phyloP scores from a whole-genome alignment of 768 basidiomycete species.

The Leccinellum luteum region DNA sequence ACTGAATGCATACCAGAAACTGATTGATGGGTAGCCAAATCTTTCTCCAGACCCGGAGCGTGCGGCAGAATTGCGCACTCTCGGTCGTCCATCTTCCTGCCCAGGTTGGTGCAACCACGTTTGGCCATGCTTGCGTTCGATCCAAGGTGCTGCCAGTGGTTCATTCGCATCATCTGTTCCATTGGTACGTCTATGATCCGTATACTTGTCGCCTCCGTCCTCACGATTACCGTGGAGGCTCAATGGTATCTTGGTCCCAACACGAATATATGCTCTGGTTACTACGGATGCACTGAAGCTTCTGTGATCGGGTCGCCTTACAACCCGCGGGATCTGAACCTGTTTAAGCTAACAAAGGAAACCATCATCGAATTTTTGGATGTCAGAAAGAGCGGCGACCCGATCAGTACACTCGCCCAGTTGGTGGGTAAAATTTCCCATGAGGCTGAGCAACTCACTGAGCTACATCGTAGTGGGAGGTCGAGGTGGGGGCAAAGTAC shows the following conservation, averaged over 20 bases:
- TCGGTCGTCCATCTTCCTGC: conserved; percentile 13
- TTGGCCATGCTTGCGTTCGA: conserved; percentile 13
- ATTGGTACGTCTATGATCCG: conserved; percentile 2
- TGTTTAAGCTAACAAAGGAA: not conserved
- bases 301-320: no score
- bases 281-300: no score
- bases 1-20: not conserved
- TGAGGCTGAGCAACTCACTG: not conserved
- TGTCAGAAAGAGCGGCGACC: no score
- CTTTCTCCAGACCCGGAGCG: conserved; percentile 5
- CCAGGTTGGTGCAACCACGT: conserved; percentile 12
- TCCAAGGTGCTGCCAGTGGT: conserved; percentile 8
- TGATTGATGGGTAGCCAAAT: not conserved
- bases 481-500: conserved; percentile 11
- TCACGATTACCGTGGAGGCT: conserved; percentile 3
- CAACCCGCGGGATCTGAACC: conserved; percentile 5
- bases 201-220: not conserved
- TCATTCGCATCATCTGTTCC: conserved; percentile 10
- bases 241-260: conserved; percentile 13
- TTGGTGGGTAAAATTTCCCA: not conserved
- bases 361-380: no score
- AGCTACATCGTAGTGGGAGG: conserved; percentile 17
- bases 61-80: conserved; percentile 7
- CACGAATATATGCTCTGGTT: no score
- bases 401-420: no score